A percentile compares a stretch with the other conserved stretches of the same genome.
phyloP scores from a whole-genome alignment of 2,329 filamentous ascomycete species.

The Colletotrichum trifolii region DNA sequence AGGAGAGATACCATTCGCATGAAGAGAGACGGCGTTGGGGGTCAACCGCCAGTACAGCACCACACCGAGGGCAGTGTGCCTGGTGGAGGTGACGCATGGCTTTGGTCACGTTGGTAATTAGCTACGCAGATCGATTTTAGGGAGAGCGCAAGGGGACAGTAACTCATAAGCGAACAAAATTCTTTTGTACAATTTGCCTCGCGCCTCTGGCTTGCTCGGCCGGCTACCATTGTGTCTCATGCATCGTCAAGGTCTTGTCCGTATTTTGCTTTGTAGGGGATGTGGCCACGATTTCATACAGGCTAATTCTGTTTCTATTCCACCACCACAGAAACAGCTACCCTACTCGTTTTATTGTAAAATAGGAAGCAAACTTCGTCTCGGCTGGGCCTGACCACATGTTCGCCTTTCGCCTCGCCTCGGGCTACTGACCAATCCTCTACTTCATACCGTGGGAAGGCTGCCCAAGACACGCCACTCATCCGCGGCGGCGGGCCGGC shows the following conservation, averaged over 20 bases:
- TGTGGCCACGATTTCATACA: neutral
- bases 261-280: too few species aligned
- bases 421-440: slow-evolving; percentile 22
- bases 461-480: slow-evolving; percentile 1
- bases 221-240: neutral
- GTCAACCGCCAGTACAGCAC: neutral
- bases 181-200: too few species aligned
- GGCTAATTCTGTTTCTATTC: slow-evolving; percentile 30
- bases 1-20: neutral
- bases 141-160: too few species aligned
- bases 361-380: slow-evolving; percentile 29
- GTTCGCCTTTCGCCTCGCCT: slow-evolving; percentile 3
- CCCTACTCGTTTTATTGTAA: slow-evolving; percentile 31
- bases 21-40: slow-evolving; percentile 13
- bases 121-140: neutral
- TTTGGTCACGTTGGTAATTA: neutral
- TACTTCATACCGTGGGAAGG: slow-evolving; percentile 14
- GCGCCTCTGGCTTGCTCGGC: too few species aligned
- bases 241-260: neutral
- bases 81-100: neutral
- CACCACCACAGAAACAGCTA: slow-evolving; percentile 25
- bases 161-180: too few species aligned
- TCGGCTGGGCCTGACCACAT: slow-evolving; percentile 8
- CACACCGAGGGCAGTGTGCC: neutral
- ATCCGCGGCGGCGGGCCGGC: neutral